These are phyloP conservation scores for Mucuna pruriens DNA, from an alignment of 306 rosid genomes.

Conservation along the genomic window DNA sequence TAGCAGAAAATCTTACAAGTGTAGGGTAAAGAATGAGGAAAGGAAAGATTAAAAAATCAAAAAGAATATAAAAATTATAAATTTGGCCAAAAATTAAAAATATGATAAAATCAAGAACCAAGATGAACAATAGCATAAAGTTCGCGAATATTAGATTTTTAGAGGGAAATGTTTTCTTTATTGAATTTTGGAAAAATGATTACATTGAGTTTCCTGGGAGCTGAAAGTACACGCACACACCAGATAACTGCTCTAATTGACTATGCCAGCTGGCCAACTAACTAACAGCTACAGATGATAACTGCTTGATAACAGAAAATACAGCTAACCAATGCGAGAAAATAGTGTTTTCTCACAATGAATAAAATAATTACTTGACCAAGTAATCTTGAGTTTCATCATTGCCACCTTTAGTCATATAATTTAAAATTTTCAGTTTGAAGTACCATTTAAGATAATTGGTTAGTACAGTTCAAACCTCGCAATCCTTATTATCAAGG, in stretches of 20 bases:
- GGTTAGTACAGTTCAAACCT: conserved; percentile 18
- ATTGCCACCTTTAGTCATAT: not conserved
- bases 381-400: not conserved
- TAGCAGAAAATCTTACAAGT: not conserved
- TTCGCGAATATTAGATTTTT: not conserved
- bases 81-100: not conserved
- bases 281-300: not conserved
- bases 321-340: not conserved
- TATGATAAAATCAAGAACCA: conserved; percentile 22
- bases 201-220: too few species aligned
- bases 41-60: not conserved
- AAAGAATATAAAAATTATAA: not conserved
- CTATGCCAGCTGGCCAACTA: not conserved
- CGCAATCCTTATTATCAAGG: not conserved
- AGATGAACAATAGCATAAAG: not conserved
- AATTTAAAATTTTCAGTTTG: conserved; percentile 13
- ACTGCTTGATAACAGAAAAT: not conserved
- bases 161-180: not conserved
- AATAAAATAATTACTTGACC: conserved; percentile 5
- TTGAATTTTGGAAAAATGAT: not conserved
- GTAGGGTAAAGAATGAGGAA: not conserved
- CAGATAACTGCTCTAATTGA: not conserved
- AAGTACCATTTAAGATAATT: not conserved
- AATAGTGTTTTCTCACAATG: not conserved
- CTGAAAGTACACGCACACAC: not conserved